Base-by-base conservation (phyloP, 75 land plant species). In the Pinus albicaulis region DNA sequence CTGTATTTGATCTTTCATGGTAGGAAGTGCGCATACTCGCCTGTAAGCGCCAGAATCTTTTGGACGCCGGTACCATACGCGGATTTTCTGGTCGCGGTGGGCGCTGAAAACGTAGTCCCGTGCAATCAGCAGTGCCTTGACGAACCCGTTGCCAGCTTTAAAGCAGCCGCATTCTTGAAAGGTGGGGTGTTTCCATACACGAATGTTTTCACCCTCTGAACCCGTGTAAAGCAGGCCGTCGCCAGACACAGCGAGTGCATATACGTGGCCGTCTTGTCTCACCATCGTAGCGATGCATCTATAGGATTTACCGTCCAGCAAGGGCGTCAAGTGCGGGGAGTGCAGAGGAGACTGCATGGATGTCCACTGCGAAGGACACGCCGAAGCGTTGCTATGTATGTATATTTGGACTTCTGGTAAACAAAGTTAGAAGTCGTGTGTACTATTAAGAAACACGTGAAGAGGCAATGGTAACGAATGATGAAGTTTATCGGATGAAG, bases 161-260 rank as follows among this genome's bases (percentile, higher is more conserved):
- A 90, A 87, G 3, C 81, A 89, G 6, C 80, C 44, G 66, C 2
- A 31, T 31, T 31, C 31, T 1, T 31, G 31, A 31, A 31, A 31
- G 31, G 31, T 31, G 31, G 31, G 31, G 31, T 31, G 31, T 31
- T 31, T 31, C 31, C 31, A 31, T 31, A 31, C 31, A 31, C 31
- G 31, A 31, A 31, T 31, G 31, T 31, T 31, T 31, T 31, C 31
- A 31, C 31, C 31, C 31, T 31, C 31, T 31, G 90, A 86, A 22
- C 91, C 93, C 3, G 91, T 91, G 82, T 89, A 91, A 19, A 91
- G 79, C 34, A 91, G 72, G 12, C 64, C 76, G 60, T 87, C 87
- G 19, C 80, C 88, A 55, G 75, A 44, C 31, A 31, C 71, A 26
- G 92, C 95, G 20, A 95, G 80, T n/a, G 98, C 95, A 68, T 91